Conservation (phyloP, 108 stramenopile species). For the Conticribra weissflogii region DNA sequence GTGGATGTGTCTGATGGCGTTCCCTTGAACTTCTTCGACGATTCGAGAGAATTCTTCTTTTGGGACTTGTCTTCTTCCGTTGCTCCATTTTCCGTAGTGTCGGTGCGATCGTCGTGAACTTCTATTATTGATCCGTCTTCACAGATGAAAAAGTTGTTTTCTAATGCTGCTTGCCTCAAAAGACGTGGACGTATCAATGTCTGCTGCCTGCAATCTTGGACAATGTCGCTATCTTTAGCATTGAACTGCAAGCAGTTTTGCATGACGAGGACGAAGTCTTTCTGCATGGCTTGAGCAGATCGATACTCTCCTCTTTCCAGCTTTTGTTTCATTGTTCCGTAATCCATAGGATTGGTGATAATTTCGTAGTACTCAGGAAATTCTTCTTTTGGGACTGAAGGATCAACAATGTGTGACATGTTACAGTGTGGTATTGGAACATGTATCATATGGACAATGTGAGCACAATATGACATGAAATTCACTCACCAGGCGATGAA, state of each 20-base stretch:
- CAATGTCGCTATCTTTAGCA: conserved; percentile 79
- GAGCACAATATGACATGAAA: too few species aligned
- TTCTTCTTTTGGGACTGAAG: conserved; percentile 68
- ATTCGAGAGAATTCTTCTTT: conserved; percentile 14
- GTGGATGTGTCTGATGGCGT: too few species aligned
- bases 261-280: conserved; percentile 83
- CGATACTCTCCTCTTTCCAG: conserved; percentile 84
- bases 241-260: conserved; percentile 86
- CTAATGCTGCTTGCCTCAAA: conserved; percentile 73
- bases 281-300: conserved; percentile 88
- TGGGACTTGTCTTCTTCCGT: conserved; percentile 1
- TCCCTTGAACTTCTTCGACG: too few species aligned
- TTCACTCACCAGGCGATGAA: conserved; percentile 50
- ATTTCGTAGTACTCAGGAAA: conserved; percentile 91
- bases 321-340: conserved; percentile 84
- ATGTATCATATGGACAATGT: too few species aligned
- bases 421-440: neutral
- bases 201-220: conserved; percentile 78
- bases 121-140: conserved; percentile 83
- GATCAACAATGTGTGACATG: neutral
- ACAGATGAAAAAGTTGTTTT: conserved; percentile 77
- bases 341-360: conserved; percentile 85
- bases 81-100: conserved; percentile 38
- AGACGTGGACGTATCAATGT: conserved; percentile 69
- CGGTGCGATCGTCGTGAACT: conserved; percentile 61